These are phyloP conservation scores for Ophioceras dolichostomum DNA, from an alignment of 2,329 filamentous ascomycete species.

Conservation along the genomic window DNA sequence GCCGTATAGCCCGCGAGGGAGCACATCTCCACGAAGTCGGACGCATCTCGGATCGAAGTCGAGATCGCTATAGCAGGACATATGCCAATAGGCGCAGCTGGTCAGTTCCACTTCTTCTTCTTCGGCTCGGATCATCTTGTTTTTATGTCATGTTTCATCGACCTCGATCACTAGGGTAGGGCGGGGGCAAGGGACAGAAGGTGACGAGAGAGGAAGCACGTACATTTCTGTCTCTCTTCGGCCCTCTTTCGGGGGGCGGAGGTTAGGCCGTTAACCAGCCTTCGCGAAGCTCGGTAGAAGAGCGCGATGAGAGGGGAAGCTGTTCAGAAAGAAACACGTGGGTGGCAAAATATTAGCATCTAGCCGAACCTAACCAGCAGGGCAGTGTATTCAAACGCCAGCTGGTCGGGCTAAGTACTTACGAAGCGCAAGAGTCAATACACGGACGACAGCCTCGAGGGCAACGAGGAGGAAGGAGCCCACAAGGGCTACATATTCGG, in stretches of 20 bases:
- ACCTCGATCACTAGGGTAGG: too few relatives aligned
- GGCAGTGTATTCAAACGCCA: too few relatives aligned
- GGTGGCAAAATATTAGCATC: too few relatives aligned
- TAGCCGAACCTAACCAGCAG: too few relatives aligned
- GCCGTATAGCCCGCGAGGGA: conserved; percentile 82
- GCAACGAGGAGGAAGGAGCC: conserved; percentile 73
- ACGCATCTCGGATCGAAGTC: conserved; percentile 67
- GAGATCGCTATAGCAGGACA: conserved; percentile 51
- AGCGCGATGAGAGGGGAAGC: conserved; percentile 70
- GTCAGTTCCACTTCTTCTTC: too few relatives aligned
- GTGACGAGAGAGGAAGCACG: conserved; percentile 22
- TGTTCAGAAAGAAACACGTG: too few relatives aligned
- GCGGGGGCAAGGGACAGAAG: conserved; percentile 29
- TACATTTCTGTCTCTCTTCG: conserved; percentile 54
- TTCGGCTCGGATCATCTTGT: too few relatives aligned
- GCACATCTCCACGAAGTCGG: conserved; percentile 92
- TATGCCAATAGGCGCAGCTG: too few relatives aligned
- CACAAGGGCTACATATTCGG: conserved; percentile 79
- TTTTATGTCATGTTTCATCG: too few relatives aligned
- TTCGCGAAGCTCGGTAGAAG: conserved; percentile 71
- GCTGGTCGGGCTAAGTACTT: too few relatives aligned
- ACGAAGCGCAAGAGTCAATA: conserved; percentile 83
- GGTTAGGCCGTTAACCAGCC: conserved; percentile 68
- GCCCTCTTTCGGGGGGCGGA: conserved; percentile 57
- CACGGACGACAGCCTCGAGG: conserved; percentile 70